Base-by-base conservation (phyloP, 805 yeast genomes). In the Saccharomyces cerevisiae region DNA sequence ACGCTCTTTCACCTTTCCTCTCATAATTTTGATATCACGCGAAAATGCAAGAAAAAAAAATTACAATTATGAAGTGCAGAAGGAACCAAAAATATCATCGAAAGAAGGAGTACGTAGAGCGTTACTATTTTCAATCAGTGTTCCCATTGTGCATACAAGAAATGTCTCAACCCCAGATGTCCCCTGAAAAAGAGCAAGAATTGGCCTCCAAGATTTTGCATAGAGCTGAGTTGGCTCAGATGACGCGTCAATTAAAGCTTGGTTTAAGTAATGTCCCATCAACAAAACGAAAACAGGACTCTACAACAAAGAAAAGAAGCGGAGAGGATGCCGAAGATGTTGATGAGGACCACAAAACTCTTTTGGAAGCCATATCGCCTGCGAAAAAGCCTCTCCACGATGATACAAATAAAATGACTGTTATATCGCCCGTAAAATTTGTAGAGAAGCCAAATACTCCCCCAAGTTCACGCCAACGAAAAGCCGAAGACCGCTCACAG, bases 181-280 rank as follows among this genome's bases (percentile, higher is more conserved):
- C 64, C 17, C 64, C 66, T 6, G 69, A 67, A 49, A 67, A 64
- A 49, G 71, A 69, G 55, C 65, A 64, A 51, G 70, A 69, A 55
- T 53, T 69, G 28, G 65, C 71, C 9, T 57, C 60, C 10, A 66
- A 61, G 54, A 69, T 69, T 22, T 59, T 69, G 29, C 64, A 69
- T 51, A 54, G 73, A 52, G 73, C 73, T 46, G 68, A 68, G 53
- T 55, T 69, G 53, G 73, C 73, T 14, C 71, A 67, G 56, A 66
- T 68, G 71, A 62, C 70, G 13, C 60, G 73, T 21, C 67, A 67
- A 51, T 60, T 69, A 57, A 68, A 66, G 58, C 49, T 69, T 50
- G 70, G 68, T 6, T 55, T 69, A 26, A 59, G 69, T 32, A 66
- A 63, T 57, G 70, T 68, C 1, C 61, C 67, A 4, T 61, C 63